A percentile compares a stretch with the other conserved stretches of the same genome.
phyloP scores from a whole-genome alignment of 2,329 filamentous ascomycete species.

The Talaromyces sp. region DNA sequence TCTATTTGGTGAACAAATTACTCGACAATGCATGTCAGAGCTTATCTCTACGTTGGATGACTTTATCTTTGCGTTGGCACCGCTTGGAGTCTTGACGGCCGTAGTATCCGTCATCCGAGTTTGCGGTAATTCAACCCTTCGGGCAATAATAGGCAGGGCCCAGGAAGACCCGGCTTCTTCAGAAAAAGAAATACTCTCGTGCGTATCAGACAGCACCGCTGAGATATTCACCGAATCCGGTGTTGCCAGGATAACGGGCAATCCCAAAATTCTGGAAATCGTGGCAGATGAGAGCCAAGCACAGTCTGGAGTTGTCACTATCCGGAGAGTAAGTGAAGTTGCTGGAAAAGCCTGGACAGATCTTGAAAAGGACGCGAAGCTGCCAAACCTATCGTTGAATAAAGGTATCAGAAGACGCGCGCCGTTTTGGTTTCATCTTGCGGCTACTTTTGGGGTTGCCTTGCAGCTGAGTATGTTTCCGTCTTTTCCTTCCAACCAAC shows the following conservation, averaged over 20 bases:
- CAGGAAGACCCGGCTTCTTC: constrained; percentile 39
- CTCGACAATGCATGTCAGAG: constrained; percentile 47
- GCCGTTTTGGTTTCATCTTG: constrained; percentile 27
- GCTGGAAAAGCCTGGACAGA: constrained; percentile 7
- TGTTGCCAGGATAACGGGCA: constrained; percentile 34
- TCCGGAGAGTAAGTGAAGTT: constrained; percentile 11
- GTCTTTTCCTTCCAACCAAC: background rate
- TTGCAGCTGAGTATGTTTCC: constrained; percentile 27
- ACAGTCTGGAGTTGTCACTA: background rate
- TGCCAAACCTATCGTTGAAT: constrained; percentile 33
- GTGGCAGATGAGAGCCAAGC: constrained; percentile 37
- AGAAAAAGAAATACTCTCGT: constrained; percentile 44
- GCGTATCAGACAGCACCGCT: constrained; percentile 43
- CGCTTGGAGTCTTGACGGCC: constrained; percentile 43
- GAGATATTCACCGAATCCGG: constrained; percentile 44
- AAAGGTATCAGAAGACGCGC: constrained; percentile 29
- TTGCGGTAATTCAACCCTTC: constrained; percentile 40
- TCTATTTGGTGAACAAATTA: constrained; percentile 45
- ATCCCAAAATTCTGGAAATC: constrained; percentile 32
- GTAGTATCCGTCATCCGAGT: constrained; percentile 45
- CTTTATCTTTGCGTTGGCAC: constrained; percentile 45
- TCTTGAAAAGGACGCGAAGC: constrained; percentile 24
- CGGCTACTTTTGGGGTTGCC: constrained; percentile 23
- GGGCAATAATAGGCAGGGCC: constrained; percentile 44
- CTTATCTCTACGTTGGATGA: constrained; percentile 39